Evolutionary conservation across 306 rosid species (phyloP).

Genomic region (Elaeagnus macrophylla): DNA sequence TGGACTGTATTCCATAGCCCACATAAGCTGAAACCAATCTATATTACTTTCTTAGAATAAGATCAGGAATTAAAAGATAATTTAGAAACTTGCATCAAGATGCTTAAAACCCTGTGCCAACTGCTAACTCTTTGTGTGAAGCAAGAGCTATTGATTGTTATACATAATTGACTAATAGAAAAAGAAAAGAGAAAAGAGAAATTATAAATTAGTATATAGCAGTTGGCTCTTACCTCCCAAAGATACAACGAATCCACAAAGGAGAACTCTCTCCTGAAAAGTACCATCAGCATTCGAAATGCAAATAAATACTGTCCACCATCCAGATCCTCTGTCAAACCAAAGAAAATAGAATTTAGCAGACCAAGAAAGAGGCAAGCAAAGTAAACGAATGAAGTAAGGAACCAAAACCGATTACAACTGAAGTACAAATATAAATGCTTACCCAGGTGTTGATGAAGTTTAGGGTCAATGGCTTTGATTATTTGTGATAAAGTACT

Average conservation of each 20-base stretch:
- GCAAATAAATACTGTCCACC: conserved; percentile 96
- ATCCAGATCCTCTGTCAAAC: conserved; percentile 79
- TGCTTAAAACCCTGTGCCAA: background rate
- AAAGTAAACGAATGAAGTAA: background rate
- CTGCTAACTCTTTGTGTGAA: too few species aligned
- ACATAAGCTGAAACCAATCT: conserved; percentile 89
- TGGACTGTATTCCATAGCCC: conserved; percentile 99
- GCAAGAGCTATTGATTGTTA: conserved; percentile 5
- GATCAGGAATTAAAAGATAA: conserved; percentile 22
- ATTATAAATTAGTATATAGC: conserved; percentile 12
- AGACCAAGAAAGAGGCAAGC: background rate
- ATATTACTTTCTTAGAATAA: conserved; percentile 54
- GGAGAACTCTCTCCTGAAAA: conserved; percentile 93
- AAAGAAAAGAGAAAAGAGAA: conserved; percentile 1
- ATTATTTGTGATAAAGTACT: conserved; percentile 84
- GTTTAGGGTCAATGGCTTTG: conserved; percentile 77
- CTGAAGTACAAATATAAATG: background rate
- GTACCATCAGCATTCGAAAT: conserved; percentile 96
- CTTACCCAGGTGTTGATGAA: conserved; percentile 93
- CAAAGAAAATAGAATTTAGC: conserved; percentile 22
- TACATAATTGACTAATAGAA: background rate
- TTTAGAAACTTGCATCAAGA: conserved; percentile 11
- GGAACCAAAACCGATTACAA: background rate
- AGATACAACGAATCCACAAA: conserved; percentile 84
- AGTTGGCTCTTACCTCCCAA: conserved; percentile 73